Conservation (phyloP, 257 asterid genomes). For the Nicotiana noctiflora region DNA sequence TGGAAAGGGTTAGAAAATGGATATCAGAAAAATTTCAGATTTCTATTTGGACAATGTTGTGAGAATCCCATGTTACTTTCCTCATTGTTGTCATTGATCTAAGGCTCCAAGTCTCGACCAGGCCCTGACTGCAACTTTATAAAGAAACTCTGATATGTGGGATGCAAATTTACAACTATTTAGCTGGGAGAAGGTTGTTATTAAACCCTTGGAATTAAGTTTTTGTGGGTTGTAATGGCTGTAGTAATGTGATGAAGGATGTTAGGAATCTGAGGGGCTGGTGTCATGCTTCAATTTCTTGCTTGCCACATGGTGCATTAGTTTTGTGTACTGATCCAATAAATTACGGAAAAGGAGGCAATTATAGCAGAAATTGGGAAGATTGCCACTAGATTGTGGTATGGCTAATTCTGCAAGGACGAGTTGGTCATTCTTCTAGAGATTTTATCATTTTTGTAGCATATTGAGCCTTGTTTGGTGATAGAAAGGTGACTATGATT, state of each 20-base stretch:
- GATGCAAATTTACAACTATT: neutral
- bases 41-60: neutral
- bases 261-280: neutral
- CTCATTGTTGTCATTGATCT: neutral
- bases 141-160: neutral
- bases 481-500: neutral
- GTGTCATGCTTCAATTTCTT: conserved; percentile 4
- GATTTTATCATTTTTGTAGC: neutral
- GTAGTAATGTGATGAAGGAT: conserved; percentile 4
- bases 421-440: neutral
- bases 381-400: neutral
- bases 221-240: neutral
- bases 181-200: neutral
- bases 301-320: neutral
- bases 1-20: neutral
- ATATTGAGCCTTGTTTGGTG: neutral
- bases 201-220: neutral
- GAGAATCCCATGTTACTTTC: neutral
- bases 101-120: neutral
- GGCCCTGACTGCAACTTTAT: neutral
- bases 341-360: neutral
- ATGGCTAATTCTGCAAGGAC: neutral
- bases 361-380: neutral
- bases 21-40: neutral
- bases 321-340: neutral